phyloP scores from a whole-genome alignment of 2,329 filamentous ascomycete species.

The Penicillium aurantiogriseum region DNA sequence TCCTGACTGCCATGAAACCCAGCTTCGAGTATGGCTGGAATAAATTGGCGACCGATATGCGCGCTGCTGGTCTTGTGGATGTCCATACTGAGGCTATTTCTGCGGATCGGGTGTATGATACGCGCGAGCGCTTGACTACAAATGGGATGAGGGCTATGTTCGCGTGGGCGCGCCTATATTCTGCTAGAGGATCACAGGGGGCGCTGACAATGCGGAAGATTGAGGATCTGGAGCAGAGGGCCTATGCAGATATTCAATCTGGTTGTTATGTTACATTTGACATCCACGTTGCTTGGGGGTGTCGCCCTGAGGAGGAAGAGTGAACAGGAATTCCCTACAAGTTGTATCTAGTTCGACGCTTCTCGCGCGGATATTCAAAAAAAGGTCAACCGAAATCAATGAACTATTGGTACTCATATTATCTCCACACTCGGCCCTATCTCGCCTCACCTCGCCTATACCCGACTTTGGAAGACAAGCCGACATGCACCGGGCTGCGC shows the following conservation, averaged over 20 bases:
- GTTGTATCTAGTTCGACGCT: not conserved
- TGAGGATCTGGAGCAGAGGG: conserved; percentile 4
- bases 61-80: not conserved
- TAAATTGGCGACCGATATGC: not conserved
- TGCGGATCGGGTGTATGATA: not conserved
- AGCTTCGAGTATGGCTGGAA: conserved; percentile 2
- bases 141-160: conserved; percentile 6
- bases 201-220: not conserved
- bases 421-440: not conserved
- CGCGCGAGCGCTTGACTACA: not conserved
- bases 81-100: not conserved
- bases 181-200: not conserved
- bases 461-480: not conserved
- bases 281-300: conserved; percentile 10
- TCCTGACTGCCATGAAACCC: not conserved
- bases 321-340: not conserved
- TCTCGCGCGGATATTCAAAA: not conserved
- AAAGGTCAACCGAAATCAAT: not conserved
- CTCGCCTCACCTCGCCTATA: not conserved
- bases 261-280: conserved; percentile 14
- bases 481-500: conserved; percentile 4
- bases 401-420: not conserved
- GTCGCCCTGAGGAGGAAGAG: not conserved
- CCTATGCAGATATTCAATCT: conserved; percentile 9
- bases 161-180: not conserved